These are phyloP conservation scores for Euphorbia neoarborescens DNA, from an alignment of 441 rosid genomes.

Conservation along the genomic window DNA sequence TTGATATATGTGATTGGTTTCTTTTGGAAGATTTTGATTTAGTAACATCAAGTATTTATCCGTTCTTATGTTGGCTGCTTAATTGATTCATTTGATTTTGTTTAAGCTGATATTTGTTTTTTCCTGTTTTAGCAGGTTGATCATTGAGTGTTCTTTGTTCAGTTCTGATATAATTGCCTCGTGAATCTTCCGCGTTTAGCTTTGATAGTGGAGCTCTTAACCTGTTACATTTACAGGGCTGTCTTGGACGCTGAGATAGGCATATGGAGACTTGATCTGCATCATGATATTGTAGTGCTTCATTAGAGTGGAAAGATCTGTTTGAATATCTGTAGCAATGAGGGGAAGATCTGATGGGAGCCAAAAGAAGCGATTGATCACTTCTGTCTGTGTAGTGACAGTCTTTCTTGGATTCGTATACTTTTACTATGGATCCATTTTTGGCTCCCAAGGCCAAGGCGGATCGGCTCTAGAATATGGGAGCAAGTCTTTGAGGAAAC, in stretches of 20 bases:
- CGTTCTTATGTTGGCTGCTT: background rate
- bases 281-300: slow-evolving; percentile 21
- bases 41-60: background rate
- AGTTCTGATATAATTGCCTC: background rate
- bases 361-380: slow-evolving; percentile 28
- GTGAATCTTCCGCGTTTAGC: background rate
- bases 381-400: slow-evolving; percentile 22
- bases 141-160: background rate
- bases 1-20: background rate
- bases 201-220: background rate
- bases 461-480: slow-evolving; percentile 82
- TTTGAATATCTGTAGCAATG: slow-evolving; percentile 19
- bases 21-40: background rate
- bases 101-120: background rate
- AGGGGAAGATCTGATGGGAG: slow-evolving; percentile 32
- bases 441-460: slow-evolving; percentile 50
- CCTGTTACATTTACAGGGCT: background rate
- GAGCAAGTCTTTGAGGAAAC: slow-evolving; percentile 67
- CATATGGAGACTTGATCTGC: slow-evolving; percentile 19
- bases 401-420: slow-evolving; percentile 28
- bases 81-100: background rate
- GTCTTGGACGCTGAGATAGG: slow-evolving; percentile 4
- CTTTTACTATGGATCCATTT: slow-evolving; percentile 43
- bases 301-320: slow-evolving; percentile 14
- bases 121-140: background rate